Conservation (phyloP, 192 early-diverging fungal genomes). For the Obelidium mucronatum region DNA sequence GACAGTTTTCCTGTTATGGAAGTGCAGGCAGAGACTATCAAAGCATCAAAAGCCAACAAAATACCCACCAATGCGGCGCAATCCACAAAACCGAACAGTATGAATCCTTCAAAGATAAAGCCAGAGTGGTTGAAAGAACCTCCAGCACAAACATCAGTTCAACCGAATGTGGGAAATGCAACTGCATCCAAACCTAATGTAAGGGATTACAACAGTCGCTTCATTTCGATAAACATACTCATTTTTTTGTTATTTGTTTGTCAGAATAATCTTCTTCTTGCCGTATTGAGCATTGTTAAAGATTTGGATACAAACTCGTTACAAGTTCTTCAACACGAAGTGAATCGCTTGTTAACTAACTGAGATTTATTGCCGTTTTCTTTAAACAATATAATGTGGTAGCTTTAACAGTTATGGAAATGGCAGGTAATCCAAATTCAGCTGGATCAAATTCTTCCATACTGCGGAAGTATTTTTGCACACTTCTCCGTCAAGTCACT, state of each 20-base stretch:
- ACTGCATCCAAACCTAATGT: background rate
- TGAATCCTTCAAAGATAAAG: background rate
- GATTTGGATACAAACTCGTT: background rate
- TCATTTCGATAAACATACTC: too few species aligned
- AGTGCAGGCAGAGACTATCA: background rate
- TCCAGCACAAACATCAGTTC: background rate
- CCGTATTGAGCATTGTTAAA: background rate
- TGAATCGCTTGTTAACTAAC: slow-evolving; percentile 1
- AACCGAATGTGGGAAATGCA: background rate
- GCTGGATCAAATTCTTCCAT: slow-evolving; percentile 52
- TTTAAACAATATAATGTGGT: background rate
- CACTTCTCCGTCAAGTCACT: background rate
- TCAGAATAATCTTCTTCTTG: background rate
- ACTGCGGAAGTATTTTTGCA: slow-evolving; percentile 14
- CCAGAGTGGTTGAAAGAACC: slow-evolving; percentile 7
- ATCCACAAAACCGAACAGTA: too few species aligned
- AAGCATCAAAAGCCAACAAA: background rate
- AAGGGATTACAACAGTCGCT: too few species aligned
- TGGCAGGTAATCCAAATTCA: slow-evolving; percentile 49
- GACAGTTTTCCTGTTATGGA: background rate
- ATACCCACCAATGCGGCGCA: too few species aligned
- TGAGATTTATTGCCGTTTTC: too few species aligned
- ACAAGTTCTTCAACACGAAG: slow-evolving; percentile 8
- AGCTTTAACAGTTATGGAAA: background rate
- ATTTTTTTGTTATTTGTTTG: too few species aligned